A percentile compares a stretch with the other conserved stretches of the same genome.
These are phyloP conservation scores for Taphrina pruni DNA, from an alignment of 1,139 yeast species.

Conservation along the genomic window DNA sequence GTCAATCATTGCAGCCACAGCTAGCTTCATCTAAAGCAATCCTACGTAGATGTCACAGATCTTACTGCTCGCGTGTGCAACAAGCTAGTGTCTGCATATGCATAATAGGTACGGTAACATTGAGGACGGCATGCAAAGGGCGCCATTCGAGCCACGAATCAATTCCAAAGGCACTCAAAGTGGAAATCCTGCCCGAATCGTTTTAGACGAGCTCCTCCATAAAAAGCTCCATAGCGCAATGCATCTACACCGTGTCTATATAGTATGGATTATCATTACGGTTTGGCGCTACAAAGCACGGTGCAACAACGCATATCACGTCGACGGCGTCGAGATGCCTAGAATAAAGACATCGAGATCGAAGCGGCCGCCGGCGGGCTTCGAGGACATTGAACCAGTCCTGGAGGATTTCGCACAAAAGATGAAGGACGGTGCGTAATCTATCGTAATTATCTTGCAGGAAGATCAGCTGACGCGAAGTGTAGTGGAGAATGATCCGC, in stretches of 20 bases:
- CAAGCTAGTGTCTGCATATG: too few species aligned
- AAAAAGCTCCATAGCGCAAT: too few species aligned
- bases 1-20: too few species aligned
- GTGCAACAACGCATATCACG: background rate
- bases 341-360: constrained; percentile 36
- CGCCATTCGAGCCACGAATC: too few species aligned
- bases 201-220: too few species aligned
- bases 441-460: background rate
- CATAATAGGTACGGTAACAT: too few species aligned
- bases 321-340: constrained; percentile 15
- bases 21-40: too few species aligned
- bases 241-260: background rate
- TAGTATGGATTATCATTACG: background rate
- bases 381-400: constrained; percentile 71
- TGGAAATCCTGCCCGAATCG: too few species aligned
- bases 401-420: constrained; percentile 65
- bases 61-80: too few species aligned
- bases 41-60: too few species aligned
- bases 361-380: constrained; percentile 59
- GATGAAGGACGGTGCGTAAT: constrained; percentile 58
- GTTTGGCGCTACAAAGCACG: background rate
- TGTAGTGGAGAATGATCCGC: constrained; percentile 44
- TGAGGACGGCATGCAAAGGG: too few species aligned
- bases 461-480: background rate
- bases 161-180: too few species aligned